Evolutionary conservation across 2,329 filamentous ascomycete genomes (phyloP), one percentile per base, ranked within the genome.

Genomic region (Amphichorda felina): DNA sequence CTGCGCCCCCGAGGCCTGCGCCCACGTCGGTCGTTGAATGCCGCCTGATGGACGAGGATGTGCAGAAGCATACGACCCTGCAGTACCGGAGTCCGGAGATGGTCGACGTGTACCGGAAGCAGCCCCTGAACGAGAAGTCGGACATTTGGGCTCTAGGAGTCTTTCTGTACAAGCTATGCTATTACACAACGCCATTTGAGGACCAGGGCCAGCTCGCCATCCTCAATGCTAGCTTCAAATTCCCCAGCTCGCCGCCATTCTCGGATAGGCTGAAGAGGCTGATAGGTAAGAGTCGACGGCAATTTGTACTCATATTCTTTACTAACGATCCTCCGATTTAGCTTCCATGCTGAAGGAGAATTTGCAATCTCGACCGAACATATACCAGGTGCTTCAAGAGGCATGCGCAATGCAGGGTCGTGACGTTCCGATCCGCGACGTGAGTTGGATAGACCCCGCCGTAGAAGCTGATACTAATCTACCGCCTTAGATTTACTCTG

Each of bases 61-160:
- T 98, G 10, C 91, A 96, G 59, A 84, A 85, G 50, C 89, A 98
- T 55, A 98, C 91, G 1, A 98, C 91, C 1, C 71, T 98, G 60
- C 91, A 98, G 57, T 98, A 98, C 56, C 75, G 91, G 45, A 96
- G 89, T 54, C 91, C 91, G 5, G 91, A 98, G 61, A 98, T 98
- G 91, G 80, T 98, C 41, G 91, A 98, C 51, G 91, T 98, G 17
- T 98, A 95, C 61, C 73, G 88, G 43, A 94, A 93, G 58, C 85
- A 88, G 48, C 87, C 91, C 1, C 94, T 98, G 52, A 86, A 98
- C 53, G 91, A 98, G 63, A 98, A 98, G 64, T 93, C 88, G 33
- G 91, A 98, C 57, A 95, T 98, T 21, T 98, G 88, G 91, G 91
- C 91, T 1, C 63, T 98, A 41, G 91, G 91, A 5, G 91, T 98